Base-by-base conservation (phyloP, 768 basidiomycete genomes). In the Mycena chlorophos region DNA sequence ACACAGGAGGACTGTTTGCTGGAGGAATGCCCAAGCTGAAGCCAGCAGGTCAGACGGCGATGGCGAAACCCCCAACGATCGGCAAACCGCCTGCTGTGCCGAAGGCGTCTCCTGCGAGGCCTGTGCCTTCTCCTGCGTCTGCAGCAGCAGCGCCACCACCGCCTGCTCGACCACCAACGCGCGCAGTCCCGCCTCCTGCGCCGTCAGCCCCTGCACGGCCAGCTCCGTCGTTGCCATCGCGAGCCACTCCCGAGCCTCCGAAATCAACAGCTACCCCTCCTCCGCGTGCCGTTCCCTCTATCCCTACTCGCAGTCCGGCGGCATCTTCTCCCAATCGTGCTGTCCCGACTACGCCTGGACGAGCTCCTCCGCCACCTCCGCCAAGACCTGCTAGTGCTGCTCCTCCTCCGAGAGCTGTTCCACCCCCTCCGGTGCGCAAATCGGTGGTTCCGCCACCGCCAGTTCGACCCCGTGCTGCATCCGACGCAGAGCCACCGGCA, bases 21-120 rank as follows among this genome's bases (percentile, higher is more conserved):
- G 93, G 91, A 16, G 94, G 94, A 1, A 85, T 96, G 77, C 94
- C 94, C 3, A 94, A 90, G 67, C 68, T 96, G 65, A 95, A 88
- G 75, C 84, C 91, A 42, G 80, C 88, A n/a, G 89, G 85, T 13
- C 80, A 83, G 54, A 77, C 66, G 51, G 78, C 17, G 5, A n/a
- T 58, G 89, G 89, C 74, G 16, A 87, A 84, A 75, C 78, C 84
- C 5, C 78, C 83, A 27, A 71, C 78, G 28, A 70, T 90, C 3
- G 91, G 79, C 5, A 89, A 81, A 67, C 85, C 86, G 14, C 90
- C 88, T 2, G 71, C 75, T 5, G 76, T 88, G 43, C 88, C 88
- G 1, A 83, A 76, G 61, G 71, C 71, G 27, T 56, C 53, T 6
- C 47, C 63, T 2, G 46, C 61, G 26, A 68, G 67, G 31, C 64